Evolutionary conservation across 768 basidiomycete genomes (phyloP), one percentile per base, ranked within the genome.

Genomic region (Filobasidium wieringae): DNA sequence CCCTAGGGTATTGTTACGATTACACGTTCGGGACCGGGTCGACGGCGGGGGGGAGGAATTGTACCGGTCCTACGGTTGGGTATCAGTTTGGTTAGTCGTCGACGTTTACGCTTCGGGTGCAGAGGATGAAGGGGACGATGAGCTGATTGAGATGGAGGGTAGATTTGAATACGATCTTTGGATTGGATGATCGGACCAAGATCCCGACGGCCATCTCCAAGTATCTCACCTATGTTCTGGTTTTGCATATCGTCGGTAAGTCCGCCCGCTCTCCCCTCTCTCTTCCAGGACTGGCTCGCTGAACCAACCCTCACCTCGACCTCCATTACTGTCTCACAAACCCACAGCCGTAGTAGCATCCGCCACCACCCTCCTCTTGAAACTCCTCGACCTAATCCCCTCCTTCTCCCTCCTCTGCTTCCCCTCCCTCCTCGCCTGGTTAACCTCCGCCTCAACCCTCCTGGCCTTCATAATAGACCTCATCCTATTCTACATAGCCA

Each of bases 391-490:
- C 0, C 89, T 93, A 68, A 79, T 93, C 58, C 83, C 85, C 14
- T 85, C 80, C 64, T 76, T 93, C 59, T 85, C 87, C 3, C 84
- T 68, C 5, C 66, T 72, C 15, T 68, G 69, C 39, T 65, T 75
- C 53, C 68, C 73, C 24, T 68, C 70, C 26, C 73, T 72, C 50
- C 63, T 72, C 57, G 70, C 74, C 15, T 66, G 87, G 6, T 81
- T 91, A 61, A 88, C 85, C 12, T 88, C 89, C 0, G 74, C 80
- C 0, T 75, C 93, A 58, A 80, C 88, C 51, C 78, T 97, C 59
- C 67, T 88, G 41, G 91, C 92, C 4, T 92, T 96, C 74, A 81
- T 93, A 31, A 91, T 96, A 73, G 95, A 99, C 72, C 75, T 96
- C 58, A 86, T 81, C 64, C 76, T 95, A 57, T 97, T 96, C 77